Percentiles rank a stretch among this genome's conserved stretches.
Conservation (phyloP, 768 basidiomycete species). For the Leccinellum luteum region DNA sequence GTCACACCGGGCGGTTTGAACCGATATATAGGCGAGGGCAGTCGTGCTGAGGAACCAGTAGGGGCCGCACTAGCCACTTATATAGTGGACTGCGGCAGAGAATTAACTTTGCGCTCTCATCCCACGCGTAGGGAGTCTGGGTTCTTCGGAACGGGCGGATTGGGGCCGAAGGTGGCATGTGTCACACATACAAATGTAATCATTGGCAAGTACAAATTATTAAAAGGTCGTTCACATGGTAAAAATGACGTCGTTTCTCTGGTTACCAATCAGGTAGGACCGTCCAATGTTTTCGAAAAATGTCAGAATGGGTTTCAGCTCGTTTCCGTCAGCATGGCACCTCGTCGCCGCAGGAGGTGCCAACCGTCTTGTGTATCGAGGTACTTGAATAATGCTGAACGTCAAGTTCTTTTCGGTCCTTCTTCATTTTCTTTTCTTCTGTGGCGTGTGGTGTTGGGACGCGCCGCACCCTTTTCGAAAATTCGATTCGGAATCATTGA, state of each 20-base stretch:
- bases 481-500: not conserved
- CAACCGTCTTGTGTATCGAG: not conserved
- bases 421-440: conserved; percentile 3
- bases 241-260: conserved; percentile 23
- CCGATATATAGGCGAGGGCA: not conserved
- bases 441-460: conserved; percentile 21
- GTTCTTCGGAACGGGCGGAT: not conserved
- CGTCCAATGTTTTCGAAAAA: not conserved
- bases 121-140: not conserved
- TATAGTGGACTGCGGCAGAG: not conserved
- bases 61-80: not conserved
- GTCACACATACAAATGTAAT: not conserved
- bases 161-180: not conserved
- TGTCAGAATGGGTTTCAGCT: conserved; percentile 9
- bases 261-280: conserved; percentile 18
- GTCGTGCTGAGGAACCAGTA: not conserved
- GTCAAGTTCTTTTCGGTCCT: not conserved
- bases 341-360: conserved; percentile 8
- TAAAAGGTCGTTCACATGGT: conserved; percentile 11
- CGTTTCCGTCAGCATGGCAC: conserved; percentile 6
- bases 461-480: not conserved
- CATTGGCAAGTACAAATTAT: conserved; percentile 5
- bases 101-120: not conserved
- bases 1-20: conserved; percentile 16
- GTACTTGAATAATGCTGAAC: not conserved